Evolutionary conservation across 139 green algal genomes (phyloP).

Genomic region (Yamagishiella unicocca): DNA sequence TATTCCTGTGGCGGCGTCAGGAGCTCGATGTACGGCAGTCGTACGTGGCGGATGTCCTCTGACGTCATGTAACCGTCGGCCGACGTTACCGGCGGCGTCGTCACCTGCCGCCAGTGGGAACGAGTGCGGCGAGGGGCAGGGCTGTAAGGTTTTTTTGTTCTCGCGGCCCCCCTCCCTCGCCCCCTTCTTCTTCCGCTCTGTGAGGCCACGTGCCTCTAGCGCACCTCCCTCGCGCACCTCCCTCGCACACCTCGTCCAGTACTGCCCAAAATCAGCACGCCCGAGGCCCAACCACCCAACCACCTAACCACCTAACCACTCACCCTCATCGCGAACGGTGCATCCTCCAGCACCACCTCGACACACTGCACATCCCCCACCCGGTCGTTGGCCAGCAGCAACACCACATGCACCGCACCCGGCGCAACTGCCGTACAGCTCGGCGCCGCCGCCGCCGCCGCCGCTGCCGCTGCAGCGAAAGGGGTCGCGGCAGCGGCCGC

Average conservation of each 20-base stretch:
- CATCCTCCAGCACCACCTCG: slow-evolving; percentile 23
- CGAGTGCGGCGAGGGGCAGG: no score
- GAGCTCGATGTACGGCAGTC: slow-evolving; percentile 14
- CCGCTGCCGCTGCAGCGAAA: neutral
- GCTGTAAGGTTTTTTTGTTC: no score
- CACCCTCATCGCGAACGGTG: slow-evolving; percentile 14
- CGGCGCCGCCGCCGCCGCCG: neutral
- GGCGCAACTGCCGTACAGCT: neutral
- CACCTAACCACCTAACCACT: neutral
- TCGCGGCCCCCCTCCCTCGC: no score
- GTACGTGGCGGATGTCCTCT: neutral
- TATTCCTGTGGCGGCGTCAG: neutral
- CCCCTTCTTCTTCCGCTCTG: no score
- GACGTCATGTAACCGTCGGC: neutral
- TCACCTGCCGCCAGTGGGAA: no score
- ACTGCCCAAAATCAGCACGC: no score
- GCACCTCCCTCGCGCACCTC: no score
- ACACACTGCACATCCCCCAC: slow-evolving; percentile 4
- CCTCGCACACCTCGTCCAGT: no score
- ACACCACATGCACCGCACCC: neutral
- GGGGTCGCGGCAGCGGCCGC: neutral
- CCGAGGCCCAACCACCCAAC: no score
- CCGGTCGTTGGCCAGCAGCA: slow-evolving; percentile 22
- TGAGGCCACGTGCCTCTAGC: no score
- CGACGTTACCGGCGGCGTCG: neutral